Percentiles rank a stretch among this genome's conserved stretches.
These are phyloP conservation scores for Sphaerulina populicola DNA, from an alignment of 2,329 filamentous ascomycete genomes.

Conservation along the genomic window DNA sequence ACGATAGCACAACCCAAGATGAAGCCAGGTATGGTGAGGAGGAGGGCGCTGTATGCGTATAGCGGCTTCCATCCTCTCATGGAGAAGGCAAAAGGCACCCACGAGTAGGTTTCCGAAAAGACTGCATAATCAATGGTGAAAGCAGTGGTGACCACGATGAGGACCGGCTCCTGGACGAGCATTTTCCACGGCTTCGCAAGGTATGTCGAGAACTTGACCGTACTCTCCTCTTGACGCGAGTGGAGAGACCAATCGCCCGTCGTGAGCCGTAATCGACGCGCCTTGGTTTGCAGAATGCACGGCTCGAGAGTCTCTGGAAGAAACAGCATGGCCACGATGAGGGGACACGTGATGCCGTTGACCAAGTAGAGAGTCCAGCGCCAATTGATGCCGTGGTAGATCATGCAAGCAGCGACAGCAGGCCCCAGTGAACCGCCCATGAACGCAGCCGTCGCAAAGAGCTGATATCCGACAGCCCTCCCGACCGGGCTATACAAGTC, in stretches of 20 bases:
- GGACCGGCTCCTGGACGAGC: constrained; percentile 12
- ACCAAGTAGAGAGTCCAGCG: constrained; percentile 16
- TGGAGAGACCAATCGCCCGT: constrained; percentile 22
- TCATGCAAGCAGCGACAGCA: constrained; percentile 12
- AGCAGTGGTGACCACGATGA: constrained; percentile 20
- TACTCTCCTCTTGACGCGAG: constrained; percentile 5
- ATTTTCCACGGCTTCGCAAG: constrained; percentile 15
- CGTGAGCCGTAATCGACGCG: neutral
- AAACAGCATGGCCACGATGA: neutral
- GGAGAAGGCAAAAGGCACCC: constrained; percentile 10
- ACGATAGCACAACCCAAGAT: constrained; percentile 3
- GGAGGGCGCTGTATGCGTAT: constrained; percentile 4
- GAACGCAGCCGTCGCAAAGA: constrained; percentile 15
- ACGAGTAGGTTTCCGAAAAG: constrained; percentile 30
- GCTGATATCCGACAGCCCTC: constrained; percentile 11
- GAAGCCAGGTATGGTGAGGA: constrained; percentile 9
- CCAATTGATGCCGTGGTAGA: constrained; percentile 16
- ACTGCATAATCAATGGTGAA: constrained; percentile 30
- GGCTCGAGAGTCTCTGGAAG: constrained; percentile 18
- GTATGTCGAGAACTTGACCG: constrained; percentile 6
- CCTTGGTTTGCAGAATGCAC: constrained; percentile 6
- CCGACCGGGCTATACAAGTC: constrained; percentile 14
- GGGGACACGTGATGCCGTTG: neutral
- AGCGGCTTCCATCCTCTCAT: constrained; percentile 2
- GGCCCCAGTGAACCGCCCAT: constrained; percentile 14